Conservation (phyloP, 2,329 filamentous ascomycete species). For the Cercospora zeae-maydis region DNA sequence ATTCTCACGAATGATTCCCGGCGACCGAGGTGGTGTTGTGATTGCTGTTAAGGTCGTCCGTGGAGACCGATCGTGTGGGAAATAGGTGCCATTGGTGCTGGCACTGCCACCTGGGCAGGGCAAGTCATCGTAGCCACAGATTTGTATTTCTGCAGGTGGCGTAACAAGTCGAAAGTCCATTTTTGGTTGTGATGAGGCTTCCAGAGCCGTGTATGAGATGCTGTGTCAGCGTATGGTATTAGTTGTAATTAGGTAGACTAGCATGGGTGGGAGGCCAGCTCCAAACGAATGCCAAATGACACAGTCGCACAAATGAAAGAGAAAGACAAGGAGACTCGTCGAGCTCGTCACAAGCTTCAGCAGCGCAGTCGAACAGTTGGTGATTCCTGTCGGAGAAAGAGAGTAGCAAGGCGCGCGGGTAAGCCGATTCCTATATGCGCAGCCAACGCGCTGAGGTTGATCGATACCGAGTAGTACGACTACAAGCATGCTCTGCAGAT, state of each 20-base stretch:
- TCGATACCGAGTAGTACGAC: constrained; percentile 23
- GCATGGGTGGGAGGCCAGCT: constrained; percentile 43
- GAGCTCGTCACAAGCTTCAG: constrained; percentile 35
- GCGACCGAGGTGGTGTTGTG: constrained; percentile 34
- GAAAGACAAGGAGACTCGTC: constrained; percentile 40
- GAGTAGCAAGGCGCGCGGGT: constrained; percentile 18
- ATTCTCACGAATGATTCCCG: constrained; percentile 29
- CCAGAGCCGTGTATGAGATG: constrained; percentile 19
- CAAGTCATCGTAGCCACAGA: constrained; percentile 26
- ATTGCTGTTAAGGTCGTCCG: constrained; percentile 31
- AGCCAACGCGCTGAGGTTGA: constrained; percentile 10
- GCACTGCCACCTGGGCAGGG: constrained; percentile 34
- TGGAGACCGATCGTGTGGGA: constrained; percentile 33
- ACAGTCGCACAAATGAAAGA: constrained; percentile 36
- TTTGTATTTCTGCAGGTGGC: constrained; percentile 40
- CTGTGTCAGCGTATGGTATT: constrained; percentile 21
- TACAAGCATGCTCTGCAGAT: constrained; percentile 17
- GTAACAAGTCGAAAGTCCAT: constrained; percentile 48
- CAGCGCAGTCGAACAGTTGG: constrained; percentile 27
- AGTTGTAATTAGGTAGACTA: constrained; percentile 26
- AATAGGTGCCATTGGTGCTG: constrained; percentile 31
- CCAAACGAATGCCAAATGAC: constrained; percentile 38
- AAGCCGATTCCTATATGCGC: constrained; percentile 29
- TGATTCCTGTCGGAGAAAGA: constrained; percentile 23
- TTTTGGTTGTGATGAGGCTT: constrained; percentile 26